Evolutionary conservation across 768 basidiomycete species (phyloP).

Genomic region (Trametes meyenii): DNA sequence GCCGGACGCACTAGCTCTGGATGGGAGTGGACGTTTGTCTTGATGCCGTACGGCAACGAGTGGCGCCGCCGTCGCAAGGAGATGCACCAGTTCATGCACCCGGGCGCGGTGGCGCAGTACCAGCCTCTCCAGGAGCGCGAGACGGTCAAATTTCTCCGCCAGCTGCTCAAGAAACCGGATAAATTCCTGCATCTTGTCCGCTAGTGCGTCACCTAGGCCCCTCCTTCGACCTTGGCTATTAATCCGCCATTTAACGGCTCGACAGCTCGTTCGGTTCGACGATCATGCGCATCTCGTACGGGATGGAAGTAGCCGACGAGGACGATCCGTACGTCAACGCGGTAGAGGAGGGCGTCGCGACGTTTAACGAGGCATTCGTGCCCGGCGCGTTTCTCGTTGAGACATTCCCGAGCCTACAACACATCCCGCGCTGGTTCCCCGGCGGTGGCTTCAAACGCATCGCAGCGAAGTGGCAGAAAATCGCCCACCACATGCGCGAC

Average conservation of each 20-base stretch:
- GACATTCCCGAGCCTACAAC: slow-evolving; percentile 25
- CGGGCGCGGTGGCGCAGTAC: slow-evolving; percentile 16
- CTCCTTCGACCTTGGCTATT: background rate
- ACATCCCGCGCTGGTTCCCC: slow-evolving; percentile 24
- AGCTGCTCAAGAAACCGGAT: slow-evolving; percentile 8
- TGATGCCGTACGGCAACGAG: slow-evolving; percentile 16
- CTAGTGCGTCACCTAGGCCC: background rate
- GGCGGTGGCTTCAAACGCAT: slow-evolving; percentile 21
- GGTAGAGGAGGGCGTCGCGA: slow-evolving; percentile 18
- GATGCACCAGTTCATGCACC: slow-evolving; percentile 20
- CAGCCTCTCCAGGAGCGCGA: slow-evolving; percentile 16
- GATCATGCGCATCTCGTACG: slow-evolving; percentile 20
- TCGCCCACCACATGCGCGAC: slow-evolving; percentile 18
- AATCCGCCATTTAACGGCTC: too few relatives aligned
- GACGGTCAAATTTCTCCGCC: slow-evolving; percentile 8
- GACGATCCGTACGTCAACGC: slow-evolving; percentile 16
- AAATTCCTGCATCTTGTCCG: slow-evolving; percentile 16
- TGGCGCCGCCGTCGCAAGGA: slow-evolving; percentile 20
- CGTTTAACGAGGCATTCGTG: slow-evolving; percentile 16
- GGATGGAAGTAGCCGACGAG: slow-evolving; percentile 15
- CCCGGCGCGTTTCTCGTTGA: slow-evolving; percentile 37
- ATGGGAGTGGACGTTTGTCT: slow-evolving; percentile 22
- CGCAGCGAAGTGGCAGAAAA: slow-evolving; percentile 15
- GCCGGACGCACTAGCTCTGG: slow-evolving; percentile 3
- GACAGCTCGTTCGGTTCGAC: slow-evolving; percentile 6